Base-by-base conservation (phyloP, 768 basidiomycete genomes). In the Xerocomellus intermedius region DNA sequence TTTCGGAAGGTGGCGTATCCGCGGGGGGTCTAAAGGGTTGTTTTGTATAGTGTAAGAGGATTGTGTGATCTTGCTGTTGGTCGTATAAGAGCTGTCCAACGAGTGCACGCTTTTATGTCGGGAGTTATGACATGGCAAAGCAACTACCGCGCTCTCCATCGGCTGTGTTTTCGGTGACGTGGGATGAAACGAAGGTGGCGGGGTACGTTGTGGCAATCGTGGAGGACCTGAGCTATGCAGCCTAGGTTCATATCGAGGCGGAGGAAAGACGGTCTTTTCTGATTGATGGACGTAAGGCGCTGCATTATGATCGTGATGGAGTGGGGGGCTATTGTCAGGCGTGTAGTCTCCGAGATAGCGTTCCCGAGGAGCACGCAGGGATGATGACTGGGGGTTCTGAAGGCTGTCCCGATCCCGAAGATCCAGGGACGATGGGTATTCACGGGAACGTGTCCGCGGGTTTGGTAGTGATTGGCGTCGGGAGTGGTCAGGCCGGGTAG, bases 1-100 rank as follows among this genome's bases (percentile, higher is more conserved):
- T 66, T 81, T 86, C 4, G 88, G 88, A 41, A 84, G 62, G 67
- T 84, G 73, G 38, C 61, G 69, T 22, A 52, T 57, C 49, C 67
- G 69, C 17, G 49, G 60, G 6, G 57, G 57, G 26, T 60, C 63
- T 22, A 48, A 41, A 35, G 51, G 35, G 19, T 48, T 50, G 37
- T 54, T 46, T 36, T 58, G 64, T 17, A 46, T 10, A 44, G 32
- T 22, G 38, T 52, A 53, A 26, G 55, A 28, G 35, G 61, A 30
- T 39, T 44, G 64, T 3, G 42, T 37, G 47, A 22, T 21, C 14
- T 22, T 45, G 37, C 19, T 39, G 12, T 54, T 48, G n/a, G 30
- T 43, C 36, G 44, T 43, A 42, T 42, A 42, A 32, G 55, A 55
- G 9, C 44, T 48, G 42, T 61, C 56, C 54, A 51, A 47, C 5